Evolutionary conservation across 345 rosid species (phyloP).

Genomic region (Eucalyptus sideroxylon): DNA sequence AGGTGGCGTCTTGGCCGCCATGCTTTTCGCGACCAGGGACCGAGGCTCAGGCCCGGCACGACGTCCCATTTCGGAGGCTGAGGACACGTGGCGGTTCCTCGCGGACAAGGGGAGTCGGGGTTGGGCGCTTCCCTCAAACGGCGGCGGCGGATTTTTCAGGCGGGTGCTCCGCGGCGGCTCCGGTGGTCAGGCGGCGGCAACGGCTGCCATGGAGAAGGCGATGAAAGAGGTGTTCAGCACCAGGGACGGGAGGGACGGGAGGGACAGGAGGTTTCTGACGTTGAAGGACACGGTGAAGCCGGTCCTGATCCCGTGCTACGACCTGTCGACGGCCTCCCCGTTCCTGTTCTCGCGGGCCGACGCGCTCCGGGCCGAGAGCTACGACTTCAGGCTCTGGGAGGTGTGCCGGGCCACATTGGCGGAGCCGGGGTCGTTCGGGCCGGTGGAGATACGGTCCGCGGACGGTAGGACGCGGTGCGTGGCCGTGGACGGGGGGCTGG

Average conservation of each 20-base stretch:
- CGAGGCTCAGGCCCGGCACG: neutral
- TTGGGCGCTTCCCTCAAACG: conserved; percentile 9
- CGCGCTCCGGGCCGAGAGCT: conserved; percentile 2
- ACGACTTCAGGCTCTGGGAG: conserved; percentile 8
- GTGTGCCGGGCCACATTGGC: conserved; percentile 8
- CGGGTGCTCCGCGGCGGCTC: conserved; percentile 26
- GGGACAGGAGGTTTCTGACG: neutral
- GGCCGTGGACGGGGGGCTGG: conserved; percentile 8
- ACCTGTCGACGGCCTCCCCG: conserved; percentile 1
- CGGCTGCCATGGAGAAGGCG: neutral
- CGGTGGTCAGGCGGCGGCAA: neutral
- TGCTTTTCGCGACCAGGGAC: conserved; percentile 75
- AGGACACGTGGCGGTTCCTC: conserved; percentile 80
- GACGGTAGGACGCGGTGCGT: conserved; percentile 6
- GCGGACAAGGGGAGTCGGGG: conserved; percentile 46
- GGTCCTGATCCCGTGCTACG: conserved; percentile 8
- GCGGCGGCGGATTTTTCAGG: conserved; percentile 20
- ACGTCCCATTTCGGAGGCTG: conserved; percentile 67
- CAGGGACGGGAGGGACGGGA: neutral
- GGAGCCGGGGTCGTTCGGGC: neutral
- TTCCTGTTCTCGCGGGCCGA: conserved; percentile 11
- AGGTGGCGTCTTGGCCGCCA: conserved; percentile 85
- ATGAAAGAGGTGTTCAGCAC: neutral
- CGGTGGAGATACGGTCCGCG: neutral
- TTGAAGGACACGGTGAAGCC: conserved; percentile 10